Evolutionary conservation across 2,329 filamentous ascomycete species (phyloP), one percentile per base, ranked within the genome.

Genomic region (Trichoderma koningiopsis): DNA sequence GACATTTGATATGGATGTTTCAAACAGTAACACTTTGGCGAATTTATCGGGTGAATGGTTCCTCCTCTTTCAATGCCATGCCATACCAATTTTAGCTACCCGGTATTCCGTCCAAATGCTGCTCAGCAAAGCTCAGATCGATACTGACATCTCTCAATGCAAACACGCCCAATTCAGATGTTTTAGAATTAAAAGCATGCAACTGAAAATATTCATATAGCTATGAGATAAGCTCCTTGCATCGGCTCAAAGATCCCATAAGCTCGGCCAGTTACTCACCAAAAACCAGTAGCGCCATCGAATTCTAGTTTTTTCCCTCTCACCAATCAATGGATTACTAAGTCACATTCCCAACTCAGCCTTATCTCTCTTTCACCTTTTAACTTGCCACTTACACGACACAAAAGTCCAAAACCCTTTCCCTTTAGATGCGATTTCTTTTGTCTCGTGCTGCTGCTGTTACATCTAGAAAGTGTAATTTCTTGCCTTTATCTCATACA

Each of bases 401-500:
- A 52, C 40, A 67, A 59, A 37, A 56, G 13, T 27, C n/a, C 19
- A 16, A 29, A 29, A n/a, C 29, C 13, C 11, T n/a, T 6, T 22
- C 14, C 5, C 27, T 16, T 49, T 59, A 49, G 33, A 69, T 58
- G 61, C 29, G 24, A 47, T 49, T 43, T 47, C 33, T 66, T 24
- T 29, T 65, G 14, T 60, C 16, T 4, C 40, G 11, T 37, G 33
- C 16, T 56, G 19, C 14, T 37, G 27, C 16, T 56, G 19, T 16
- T 49, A 60, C 27, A 37, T 49, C 16, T 52, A 67, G 55, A 59
- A 22, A 16, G 29, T 4, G n/a, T 49, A 27, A 8, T n/a, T 68
- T 35, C 27, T 58, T 56, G 11, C 19, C 16, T 40, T 24, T 68
- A 76, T 76, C 75, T 71, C 70, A 63, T 29, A 72, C 19, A 24